Evolutionary conservation across 768 basidiomycete genomes (phyloP).

Genomic region (Leccinellum rugosiceps): DNA sequence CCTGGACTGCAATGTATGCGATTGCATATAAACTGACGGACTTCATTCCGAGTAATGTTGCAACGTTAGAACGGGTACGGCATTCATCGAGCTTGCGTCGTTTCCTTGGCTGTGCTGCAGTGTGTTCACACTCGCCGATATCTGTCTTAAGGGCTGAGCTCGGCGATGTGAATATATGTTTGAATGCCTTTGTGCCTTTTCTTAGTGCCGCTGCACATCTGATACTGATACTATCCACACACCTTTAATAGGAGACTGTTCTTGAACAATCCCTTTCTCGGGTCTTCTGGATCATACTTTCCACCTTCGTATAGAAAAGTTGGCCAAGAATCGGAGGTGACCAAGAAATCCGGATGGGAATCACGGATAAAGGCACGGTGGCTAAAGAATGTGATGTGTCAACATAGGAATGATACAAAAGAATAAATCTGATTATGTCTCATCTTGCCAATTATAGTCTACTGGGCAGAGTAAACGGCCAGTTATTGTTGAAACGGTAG

Average conservation of each 20-base stretch:
- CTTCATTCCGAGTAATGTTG: background rate
- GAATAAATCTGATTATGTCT: background rate
- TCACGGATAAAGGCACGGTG: background rate
- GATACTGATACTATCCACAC: background rate
- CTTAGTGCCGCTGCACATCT: background rate
- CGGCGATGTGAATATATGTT: background rate
- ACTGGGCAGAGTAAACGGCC: slow-evolving; percentile 7
- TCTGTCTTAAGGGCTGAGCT: background rate
- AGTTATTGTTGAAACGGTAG: too few species aligned
- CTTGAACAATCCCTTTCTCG: background rate
- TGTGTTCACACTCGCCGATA: too few species aligned
- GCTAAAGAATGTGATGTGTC: background rate
- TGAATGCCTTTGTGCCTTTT: background rate
- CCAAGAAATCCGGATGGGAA: background rate
- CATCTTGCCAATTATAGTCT: slow-evolving; percentile 9
- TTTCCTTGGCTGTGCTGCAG: background rate
- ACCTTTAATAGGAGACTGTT: background rate
- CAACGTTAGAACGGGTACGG: background rate
- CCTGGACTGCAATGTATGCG: background rate
- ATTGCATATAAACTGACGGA: background rate
- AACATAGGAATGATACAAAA: too few species aligned
- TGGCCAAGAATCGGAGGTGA: background rate
- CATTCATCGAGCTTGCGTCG: background rate
- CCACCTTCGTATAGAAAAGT: background rate
- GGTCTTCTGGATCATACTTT: background rate